Evolutionary conservation across 1,284 basidiomycete genomes (phyloP).

Genomic region (Ganoderma lingzhi): DNA sequence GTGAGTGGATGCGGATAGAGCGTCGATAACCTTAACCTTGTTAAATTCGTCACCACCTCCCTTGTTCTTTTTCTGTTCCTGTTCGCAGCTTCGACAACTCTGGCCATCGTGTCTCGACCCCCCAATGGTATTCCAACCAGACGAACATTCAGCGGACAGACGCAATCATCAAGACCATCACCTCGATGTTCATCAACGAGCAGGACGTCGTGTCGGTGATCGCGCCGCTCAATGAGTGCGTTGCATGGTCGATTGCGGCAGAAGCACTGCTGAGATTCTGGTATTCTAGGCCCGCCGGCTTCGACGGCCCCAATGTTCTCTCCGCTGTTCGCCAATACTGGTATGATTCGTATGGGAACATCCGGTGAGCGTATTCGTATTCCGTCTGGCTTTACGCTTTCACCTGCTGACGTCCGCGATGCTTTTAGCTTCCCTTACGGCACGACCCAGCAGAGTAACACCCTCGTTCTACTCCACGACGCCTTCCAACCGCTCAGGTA

Average conservation of each 20-base stretch:
- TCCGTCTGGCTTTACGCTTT: not conserved
- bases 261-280: not conserved
- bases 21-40: not conserved
- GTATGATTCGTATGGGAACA: slow-evolving; percentile 77
- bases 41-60: not conserved
- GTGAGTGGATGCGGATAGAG: slow-evolving; percentile 47
- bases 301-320: slow-evolving; percentile 62
- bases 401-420: slow-evolving; percentile 34
- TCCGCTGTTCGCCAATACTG: slow-evolving; percentile 74
- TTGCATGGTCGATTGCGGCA: not conserved
- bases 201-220: slow-evolving; percentile 73
- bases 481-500: slow-evolving; percentile 78
- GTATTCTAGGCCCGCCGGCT: slow-evolving; percentile 78
- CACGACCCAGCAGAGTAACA: slow-evolving; percentile 63
- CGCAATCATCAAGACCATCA: slow-evolving; percentile 71
- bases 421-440: slow-evolving; percentile 64
- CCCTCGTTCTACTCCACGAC: slow-evolving; percentile 81
- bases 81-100: slow-evolving; percentile 83
- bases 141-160: slow-evolving; percentile 78
- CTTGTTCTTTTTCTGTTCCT: not conserved
- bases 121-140: slow-evolving; percentile 75
- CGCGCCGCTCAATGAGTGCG: slow-evolving; percentile 81
- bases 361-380: slow-evolving; percentile 57
- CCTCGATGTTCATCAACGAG: slow-evolving; percentile 64
- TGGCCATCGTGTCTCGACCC: slow-evolving; percentile 70